Evolutionary conservation across 2,329 filamentous ascomycete genomes (phyloP), one percentile per base, ranked within the genome.

Genomic region (Trichophaea hybrida): DNA sequence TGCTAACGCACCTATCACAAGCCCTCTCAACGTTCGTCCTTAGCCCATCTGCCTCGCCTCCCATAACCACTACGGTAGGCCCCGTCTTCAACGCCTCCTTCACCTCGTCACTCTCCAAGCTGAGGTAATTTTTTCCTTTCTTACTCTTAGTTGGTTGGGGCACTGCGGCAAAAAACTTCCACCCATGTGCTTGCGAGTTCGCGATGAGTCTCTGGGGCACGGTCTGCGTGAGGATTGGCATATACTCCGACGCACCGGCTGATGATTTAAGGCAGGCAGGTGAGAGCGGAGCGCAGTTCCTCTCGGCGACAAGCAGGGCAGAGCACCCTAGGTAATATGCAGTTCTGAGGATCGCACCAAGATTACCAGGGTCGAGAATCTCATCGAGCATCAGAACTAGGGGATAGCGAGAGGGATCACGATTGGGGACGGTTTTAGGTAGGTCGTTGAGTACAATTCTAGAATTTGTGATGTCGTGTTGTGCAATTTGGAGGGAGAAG

Each of bases 301-400:
- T 80, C 34, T 79, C 82, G 2, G 88, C 86, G 58, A 94, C 82
- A 1, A 82, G 82, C 17, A 98, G 80, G 4, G 87, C 90, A 58
- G 90, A 86, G 5, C 88, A 84, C 24, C 91, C 91, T n/a, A 97
- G 80, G 71, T 93, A 97, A 69, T 88, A 85, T 1, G 89, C 88
- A 5, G 88, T 88, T 38, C 93, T 85, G 48, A 97, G 77, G 61
- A 97, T 91, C 24, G 84, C 88, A 46, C 93, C 93, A 0, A 97
- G 75, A 69, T 98, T 98, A 32, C 88, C 89, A 0, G 89, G 86
- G 69, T 98, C 91, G 7, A 88, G 74, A 40, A 94, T 83, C 57
- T 84, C 80, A 66, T 93, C 84, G 1, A 93, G 75, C 35, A 91
- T 74, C 1, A 94, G 74, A 6, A 94, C 76, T 34, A 94, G 76